phyloP scores from a whole-genome alignment of 495 filamentous ascomycete genomes.

The Neurospora pannonica region DNA sequence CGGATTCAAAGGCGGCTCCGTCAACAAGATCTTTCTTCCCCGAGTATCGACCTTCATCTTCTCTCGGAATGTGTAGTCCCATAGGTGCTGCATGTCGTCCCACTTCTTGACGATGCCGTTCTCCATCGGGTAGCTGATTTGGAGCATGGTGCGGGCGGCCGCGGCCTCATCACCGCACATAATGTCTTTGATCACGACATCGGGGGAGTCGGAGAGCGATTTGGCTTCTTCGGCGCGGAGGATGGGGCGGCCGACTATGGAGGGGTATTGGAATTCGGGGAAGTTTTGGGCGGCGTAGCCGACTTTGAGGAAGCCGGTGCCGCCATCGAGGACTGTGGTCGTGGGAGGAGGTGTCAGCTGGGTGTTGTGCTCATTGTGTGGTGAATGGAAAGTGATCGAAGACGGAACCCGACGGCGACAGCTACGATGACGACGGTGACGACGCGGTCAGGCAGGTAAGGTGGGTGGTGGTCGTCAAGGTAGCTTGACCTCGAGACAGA shows the following conservation, averaged over 20 bases:
- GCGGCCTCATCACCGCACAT: constrained; percentile 99
- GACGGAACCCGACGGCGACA: not conserved
- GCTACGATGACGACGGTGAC: not conserved
- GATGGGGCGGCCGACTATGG: constrained; percentile 96
- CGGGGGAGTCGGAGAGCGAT: constrained; percentile 33
- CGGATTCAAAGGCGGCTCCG: constrained; percentile 96
- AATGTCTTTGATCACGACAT: constrained; percentile 76
- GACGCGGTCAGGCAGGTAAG: not conserved
- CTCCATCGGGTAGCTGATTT: constrained; percentile 98
- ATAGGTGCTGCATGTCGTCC: constrained; percentile 99
- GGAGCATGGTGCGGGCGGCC: constrained; percentile 88
- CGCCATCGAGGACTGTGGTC: constrained; percentile 88
- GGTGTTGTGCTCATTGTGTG: not conserved
- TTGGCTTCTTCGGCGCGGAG: constrained; percentile 80
- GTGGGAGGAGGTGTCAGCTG: constrained; percentile 13
- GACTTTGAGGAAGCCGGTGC: constrained; percentile 98
- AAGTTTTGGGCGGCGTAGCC: constrained; percentile 99
- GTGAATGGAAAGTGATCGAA: not conserved
- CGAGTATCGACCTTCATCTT: constrained; percentile 90
- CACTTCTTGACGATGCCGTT: constrained; percentile 98
- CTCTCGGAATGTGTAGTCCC: constrained; percentile 97
- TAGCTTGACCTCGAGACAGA: not conserved
- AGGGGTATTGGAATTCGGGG: constrained; percentile 95
- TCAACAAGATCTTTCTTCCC: constrained; percentile 94
- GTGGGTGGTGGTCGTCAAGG: not conserved